These are phyloP conservation scores for Pythium rishiriense DNA, from an alignment of 352 stramenopile species.

Conservation along the genomic window DNA sequence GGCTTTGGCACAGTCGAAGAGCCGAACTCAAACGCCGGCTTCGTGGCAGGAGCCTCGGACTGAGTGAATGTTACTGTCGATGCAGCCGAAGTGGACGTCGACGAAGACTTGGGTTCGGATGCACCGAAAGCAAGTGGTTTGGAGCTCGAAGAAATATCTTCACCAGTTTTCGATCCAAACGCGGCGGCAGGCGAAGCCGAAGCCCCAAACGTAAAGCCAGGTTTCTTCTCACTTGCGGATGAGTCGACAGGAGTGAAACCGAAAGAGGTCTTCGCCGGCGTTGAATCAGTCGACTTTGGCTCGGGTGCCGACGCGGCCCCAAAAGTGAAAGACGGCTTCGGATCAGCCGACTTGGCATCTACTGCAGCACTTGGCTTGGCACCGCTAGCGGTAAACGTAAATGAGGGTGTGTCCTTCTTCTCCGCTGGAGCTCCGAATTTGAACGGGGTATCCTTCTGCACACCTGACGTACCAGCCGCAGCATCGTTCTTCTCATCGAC, in stretches of 20 bases:
- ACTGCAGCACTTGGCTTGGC: not conserved
- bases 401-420: slow-evolving; percentile 3
- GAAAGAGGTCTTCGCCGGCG: not conserved
- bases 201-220: slow-evolving; percentile 16
- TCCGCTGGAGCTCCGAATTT: not conserved
- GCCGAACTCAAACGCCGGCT: slow-evolving; percentile 56
- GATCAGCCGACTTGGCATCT: not conserved
- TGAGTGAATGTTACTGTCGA: not conserved
- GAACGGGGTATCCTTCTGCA: slow-evolving; percentile 4
- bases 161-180: not conserved
- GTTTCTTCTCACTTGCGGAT: slow-evolving; percentile 1
- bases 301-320: not conserved
- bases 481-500: slow-evolving; percentile 15
- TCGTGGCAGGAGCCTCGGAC: not conserved
- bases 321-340: slow-evolving; percentile 17
- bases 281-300: slow-evolving; percentile 2
- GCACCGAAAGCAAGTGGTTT: slow-evolving; percentile 1
- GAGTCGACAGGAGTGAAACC: not conserved
- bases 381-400: slow-evolving; percentile 7
- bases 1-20: slow-evolving; percentile 30
- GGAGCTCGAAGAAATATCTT: not conserved
- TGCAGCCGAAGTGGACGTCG: not conserved
- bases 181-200: not conserved
- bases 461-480: not conserved
- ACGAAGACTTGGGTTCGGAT: not conserved